phyloP scores from a whole-genome alignment of 331 rosid species.

The Pyrus hybrid region DNA sequence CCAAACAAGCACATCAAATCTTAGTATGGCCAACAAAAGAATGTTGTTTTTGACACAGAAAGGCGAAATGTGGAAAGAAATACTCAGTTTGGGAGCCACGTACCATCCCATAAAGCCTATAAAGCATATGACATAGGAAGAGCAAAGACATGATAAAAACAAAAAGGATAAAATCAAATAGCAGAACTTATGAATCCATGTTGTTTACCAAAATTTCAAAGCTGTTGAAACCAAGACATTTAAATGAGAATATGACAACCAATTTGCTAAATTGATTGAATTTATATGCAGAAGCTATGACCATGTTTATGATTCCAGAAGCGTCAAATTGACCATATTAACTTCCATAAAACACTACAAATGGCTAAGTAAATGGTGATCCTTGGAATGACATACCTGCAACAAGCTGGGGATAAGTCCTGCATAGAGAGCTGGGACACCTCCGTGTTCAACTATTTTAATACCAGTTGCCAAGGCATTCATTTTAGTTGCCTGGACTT shows the following conservation, averaged over 20 bases:
- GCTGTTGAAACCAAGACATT: not conserved
- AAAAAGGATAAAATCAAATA: not conserved
- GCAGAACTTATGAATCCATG: not conserved
- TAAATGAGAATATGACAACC: not conserved
- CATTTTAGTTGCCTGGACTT: slow-evolving; percentile 67
- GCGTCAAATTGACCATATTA: not conserved
- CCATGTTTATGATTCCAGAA: not conserved
- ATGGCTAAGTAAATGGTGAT: slow-evolving; percentile 5
- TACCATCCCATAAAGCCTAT: not conserved
- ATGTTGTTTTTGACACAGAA: not conserved
- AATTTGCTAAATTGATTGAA: not conserved
- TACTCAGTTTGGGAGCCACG: not conserved
- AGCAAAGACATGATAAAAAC: not conserved
- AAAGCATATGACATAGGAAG: not conserved
- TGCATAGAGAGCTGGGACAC: slow-evolving; percentile 79
- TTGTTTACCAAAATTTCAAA: not conserved
- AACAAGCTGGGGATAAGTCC: slow-evolving; percentile 96
- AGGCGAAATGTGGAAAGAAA: not conserved
- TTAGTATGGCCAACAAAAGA: not conserved
- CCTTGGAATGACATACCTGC: slow-evolving; percentile 52
- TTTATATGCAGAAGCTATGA: not conserved
- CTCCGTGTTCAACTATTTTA: slow-evolving; percentile 80
- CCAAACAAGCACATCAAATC: not conserved
- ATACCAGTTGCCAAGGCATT: slow-evolving; percentile 68
- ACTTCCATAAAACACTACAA: not conserved